A percentile compares a stretch with the other conserved stretches of the same genome.
phyloP scores from a whole-genome alignment of 1,139 yeast genomes.

The Pichia sp. region DNA sequence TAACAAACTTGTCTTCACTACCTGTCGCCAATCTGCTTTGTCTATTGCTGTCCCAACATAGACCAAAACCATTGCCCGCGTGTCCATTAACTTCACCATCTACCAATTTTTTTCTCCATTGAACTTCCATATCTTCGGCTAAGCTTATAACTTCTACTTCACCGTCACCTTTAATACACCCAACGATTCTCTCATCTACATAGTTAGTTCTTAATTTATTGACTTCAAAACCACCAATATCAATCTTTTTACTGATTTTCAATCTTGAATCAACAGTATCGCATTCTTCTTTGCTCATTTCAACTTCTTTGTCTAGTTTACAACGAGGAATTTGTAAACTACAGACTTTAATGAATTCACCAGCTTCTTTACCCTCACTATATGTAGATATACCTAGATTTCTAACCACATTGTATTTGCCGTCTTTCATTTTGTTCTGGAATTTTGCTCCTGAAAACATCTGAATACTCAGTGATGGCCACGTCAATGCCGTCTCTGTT shows the following conservation, averaged over 20 bases:
- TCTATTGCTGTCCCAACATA: conserved; percentile 49
- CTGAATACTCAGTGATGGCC: conserved; percentile 77
- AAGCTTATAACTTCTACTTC: conserved; percentile 58
- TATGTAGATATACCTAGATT: conserved; percentile 73
- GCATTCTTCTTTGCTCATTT: conserved; percentile 23
- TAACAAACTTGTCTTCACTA: conserved; percentile 57
- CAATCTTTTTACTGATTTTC: conserved; percentile 51
- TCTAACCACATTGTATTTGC: conserved; percentile 16
- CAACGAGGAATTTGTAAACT: conserved; percentile 56
- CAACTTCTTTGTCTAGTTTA: conserved; percentile 22
- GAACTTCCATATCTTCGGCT: conserved; percentile 13
- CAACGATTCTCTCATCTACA: conserved; percentile 54
- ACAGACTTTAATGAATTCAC: conserved; percentile 69
- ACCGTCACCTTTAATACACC: conserved; percentile 76
- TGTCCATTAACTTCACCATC: conserved; percentile 37
- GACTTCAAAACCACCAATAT: conserved; percentile 33
- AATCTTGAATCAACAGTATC: conserved; percentile 41
- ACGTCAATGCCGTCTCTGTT: conserved; percentile 65
- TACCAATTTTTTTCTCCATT: conserved; percentile 23
- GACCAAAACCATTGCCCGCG: conserved; percentile 54
- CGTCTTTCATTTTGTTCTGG: conserved; percentile 20
- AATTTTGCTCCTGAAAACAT: conserved; percentile 51
- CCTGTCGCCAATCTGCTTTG: conserved; percentile 48
- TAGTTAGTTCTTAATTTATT: conserved; percentile 84
- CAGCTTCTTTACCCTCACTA: conserved; percentile 55